These are phyloP conservation scores for Leccinum laetum DNA, from an alignment of 1,284 basidiomycete species.

Conservation along the genomic window DNA sequence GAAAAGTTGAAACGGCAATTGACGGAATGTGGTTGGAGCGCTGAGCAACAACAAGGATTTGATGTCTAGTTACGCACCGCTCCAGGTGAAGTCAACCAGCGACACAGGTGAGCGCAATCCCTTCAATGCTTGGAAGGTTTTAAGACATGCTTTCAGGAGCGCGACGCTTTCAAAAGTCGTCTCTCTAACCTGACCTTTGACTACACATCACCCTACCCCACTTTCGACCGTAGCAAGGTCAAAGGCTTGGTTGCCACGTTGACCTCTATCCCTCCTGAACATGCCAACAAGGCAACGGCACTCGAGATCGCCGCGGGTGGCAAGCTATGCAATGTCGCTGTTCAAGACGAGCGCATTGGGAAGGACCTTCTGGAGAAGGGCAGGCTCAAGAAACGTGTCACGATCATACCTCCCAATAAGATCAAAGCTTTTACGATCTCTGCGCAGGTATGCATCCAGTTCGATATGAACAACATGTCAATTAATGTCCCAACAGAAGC, in stretches of 20 bases:
- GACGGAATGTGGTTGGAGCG: constrained; percentile 72
- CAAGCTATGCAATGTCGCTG: constrained; percentile 51
- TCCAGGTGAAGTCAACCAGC: constrained; percentile 54
- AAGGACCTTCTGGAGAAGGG: constrained; percentile 86
- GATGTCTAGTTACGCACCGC: constrained; percentile 46
- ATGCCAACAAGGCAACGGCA: no score
- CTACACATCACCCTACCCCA: constrained; percentile 76
- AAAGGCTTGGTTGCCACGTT: constrained; percentile 94
- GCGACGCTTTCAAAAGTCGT: constrained; percentile 72
- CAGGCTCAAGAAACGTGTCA: constrained; percentile 86
- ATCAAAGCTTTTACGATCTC: constrained; percentile 75
- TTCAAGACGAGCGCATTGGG: constrained; percentile 87
- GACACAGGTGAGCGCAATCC: constrained; percentile 59
- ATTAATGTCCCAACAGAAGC: constrained; percentile 51
- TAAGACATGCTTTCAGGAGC: constrained; percentile 47
- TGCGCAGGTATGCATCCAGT: constrained; percentile 49
- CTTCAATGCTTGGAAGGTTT: not conserved
- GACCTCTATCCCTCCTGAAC: constrained; percentile 64
- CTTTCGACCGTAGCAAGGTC: constrained; percentile 87
- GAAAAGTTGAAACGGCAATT: constrained; percentile 58
- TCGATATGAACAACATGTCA: not conserved
- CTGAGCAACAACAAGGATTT: constrained; percentile 53
- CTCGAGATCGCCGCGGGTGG: no score
- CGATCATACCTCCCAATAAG: constrained; percentile 93
- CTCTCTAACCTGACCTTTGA: constrained; percentile 83